Percentiles rank a stretch among this genome's conserved stretches.
Evolutionary conservation across 2,329 filamentous ascomycete genomes (phyloP).

Genomic region (Fusarium sp.): DNA sequence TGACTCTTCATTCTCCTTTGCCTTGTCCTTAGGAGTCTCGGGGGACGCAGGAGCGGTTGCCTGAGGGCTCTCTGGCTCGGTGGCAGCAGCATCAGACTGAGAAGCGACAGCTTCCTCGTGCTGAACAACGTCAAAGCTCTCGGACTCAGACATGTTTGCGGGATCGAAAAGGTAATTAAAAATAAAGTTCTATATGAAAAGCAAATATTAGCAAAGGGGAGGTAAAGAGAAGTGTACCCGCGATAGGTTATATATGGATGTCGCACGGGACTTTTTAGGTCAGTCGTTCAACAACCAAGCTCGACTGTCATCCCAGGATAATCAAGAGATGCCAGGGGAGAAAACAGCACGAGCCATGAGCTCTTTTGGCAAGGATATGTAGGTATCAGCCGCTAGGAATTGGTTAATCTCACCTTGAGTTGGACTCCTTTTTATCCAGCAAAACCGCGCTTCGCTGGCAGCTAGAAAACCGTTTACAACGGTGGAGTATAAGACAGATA

Average conservation of each 20-base stretch:
- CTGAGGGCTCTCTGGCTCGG: slow-evolving; percentile 41
- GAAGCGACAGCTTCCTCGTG: slow-evolving; percentile 52
- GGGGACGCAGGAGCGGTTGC: slow-evolving; percentile 45
- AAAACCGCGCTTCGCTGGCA: slow-evolving; percentile 29
- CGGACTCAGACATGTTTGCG: slow-evolving; percentile 57
- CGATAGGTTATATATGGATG: slow-evolving; percentile 1
- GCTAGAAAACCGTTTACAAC: not conserved
- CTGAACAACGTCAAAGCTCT: slow-evolving; percentile 56
- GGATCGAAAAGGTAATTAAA: slow-evolving; percentile 23
- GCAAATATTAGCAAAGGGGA: slow-evolving; percentile 1
- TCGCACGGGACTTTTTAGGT: slow-evolving; percentile 4
- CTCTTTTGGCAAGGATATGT: slow-evolving; percentile 8
- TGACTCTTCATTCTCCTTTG: slow-evolving; percentile 41
- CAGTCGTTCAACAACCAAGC: slow-evolving; percentile 13
- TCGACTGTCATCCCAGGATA: slow-evolving; percentile 9
- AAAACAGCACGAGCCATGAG: slow-evolving; percentile 1
- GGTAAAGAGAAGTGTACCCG: not conserved
- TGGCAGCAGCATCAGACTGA: slow-evolving; percentile 39
- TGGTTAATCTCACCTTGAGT: slow-evolving; percentile 32
- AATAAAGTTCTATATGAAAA: slow-evolving; percentile 13
- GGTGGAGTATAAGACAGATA: not conserved
- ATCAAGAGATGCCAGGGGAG: slow-evolving; percentile 9
- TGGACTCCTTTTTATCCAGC: slow-evolving; percentile 33
- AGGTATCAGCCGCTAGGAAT: slow-evolving; percentile 15
- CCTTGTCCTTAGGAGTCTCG: slow-evolving; percentile 48